Percentiles rank a stretch among this genome's conserved stretches.
Conservation (phyloP, 495 filamentous ascomycete species). For the Aspergillus nanangensis region DNA sequence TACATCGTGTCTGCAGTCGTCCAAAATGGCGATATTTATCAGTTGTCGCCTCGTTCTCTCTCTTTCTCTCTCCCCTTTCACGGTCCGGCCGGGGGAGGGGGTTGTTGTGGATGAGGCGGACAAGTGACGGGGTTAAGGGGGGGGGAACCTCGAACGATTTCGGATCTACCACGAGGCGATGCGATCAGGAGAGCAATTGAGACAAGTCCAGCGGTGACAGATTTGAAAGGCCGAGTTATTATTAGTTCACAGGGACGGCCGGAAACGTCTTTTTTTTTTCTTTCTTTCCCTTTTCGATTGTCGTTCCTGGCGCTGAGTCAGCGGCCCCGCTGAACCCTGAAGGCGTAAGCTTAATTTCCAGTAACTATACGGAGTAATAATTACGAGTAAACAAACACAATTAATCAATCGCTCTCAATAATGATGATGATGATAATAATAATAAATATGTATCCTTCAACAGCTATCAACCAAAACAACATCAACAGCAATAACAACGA, state of each 20-base stretch:
- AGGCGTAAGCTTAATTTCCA: no score
- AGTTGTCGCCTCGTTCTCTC: no score
- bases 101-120: neutral
- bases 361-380: neutral
- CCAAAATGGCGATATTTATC: neutral
- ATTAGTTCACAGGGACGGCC: neutral
- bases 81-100: no score
- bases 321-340: conserved; percentile 5
- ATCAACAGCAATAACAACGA: neutral
- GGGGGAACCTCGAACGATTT: neutral
- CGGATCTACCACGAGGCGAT: neutral
- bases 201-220: no score
- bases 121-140: neutral
- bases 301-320: conserved; percentile 16
- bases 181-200: neutral
- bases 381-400: no score
- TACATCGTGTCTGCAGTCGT: conserved; percentile 25
- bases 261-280: conserved; percentile 10
- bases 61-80: no score
- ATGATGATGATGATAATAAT: no score
- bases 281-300: conserved; percentile 5
- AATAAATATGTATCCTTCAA: no score
- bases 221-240: neutral
- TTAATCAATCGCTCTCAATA: no score
- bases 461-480: neutral